Conservation (phyloP, 2,329 filamentous ascomycete genomes). For the Paecilomyces fulvus region DNA sequence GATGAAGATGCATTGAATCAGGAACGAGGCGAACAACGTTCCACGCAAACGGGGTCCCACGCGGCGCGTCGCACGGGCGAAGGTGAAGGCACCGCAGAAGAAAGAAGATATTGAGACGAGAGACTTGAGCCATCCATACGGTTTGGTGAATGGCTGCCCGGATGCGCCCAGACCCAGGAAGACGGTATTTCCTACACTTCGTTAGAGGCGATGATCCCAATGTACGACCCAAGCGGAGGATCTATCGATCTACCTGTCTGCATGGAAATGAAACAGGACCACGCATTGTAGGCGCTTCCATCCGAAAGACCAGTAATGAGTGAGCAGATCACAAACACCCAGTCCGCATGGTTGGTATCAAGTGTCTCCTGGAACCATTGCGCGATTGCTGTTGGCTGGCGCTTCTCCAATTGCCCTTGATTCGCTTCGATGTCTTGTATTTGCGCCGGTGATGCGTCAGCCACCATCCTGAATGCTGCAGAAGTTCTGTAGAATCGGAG, state of each 20-base stretch:
- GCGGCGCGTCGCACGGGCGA: slow-evolving; percentile 29
- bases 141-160: slow-evolving; percentile 28
- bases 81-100: slow-evolving; percentile 34
- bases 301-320: slow-evolving; percentile 38
- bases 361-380: slow-evolving; percentile 23
- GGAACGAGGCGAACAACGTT: slow-evolving; percentile 34
- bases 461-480: background rate
- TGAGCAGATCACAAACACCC: slow-evolving; percentile 30
- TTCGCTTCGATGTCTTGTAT: background rate
- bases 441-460: background rate
- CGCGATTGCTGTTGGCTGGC: slow-evolving; percentile 2
- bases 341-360: slow-evolving; percentile 24
- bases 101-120: slow-evolving; percentile 35
- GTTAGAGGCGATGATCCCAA: background rate
- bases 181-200: slow-evolving; percentile 35
- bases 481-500: background rate
- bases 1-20: slow-evolving; percentile 30
- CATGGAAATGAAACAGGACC: slow-evolving; percentile 41
- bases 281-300: slow-evolving; percentile 38
- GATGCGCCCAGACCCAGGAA: slow-evolving; percentile 39
- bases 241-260: slow-evolving; percentile 36
- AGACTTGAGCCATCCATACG: slow-evolving; percentile 38
- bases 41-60: slow-evolving; percentile 25
- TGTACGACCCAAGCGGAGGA: background rate
- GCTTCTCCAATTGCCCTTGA: background rate